These are phyloP conservation scores for Epichloe typhina DNA, from an alignment of 2,329 filamentous ascomycete species.

Conservation along the genomic window DNA sequence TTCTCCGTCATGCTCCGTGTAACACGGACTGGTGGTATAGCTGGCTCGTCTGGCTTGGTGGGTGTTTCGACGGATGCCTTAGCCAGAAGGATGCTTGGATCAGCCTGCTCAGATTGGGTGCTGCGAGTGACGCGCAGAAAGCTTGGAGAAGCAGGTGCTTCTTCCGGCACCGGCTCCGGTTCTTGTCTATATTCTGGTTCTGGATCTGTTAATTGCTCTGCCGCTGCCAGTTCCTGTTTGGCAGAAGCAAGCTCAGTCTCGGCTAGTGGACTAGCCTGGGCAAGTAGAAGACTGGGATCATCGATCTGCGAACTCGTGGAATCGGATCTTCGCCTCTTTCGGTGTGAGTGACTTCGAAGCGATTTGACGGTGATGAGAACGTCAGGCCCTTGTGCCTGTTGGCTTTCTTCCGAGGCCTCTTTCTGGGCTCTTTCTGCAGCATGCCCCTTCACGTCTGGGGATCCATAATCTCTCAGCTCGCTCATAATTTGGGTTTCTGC, in stretches of 20 bases:
- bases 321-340: conserved; percentile 12
- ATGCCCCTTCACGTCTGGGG: conserved; percentile 4
- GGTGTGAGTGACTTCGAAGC: conserved; percentile 17
- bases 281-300: conserved; percentile 19
- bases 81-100: conserved; percentile 16
- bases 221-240: background rate
- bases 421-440: background rate
- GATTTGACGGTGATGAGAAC: conserved; percentile 16
- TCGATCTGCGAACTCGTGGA: conserved; percentile 9
- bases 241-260: background rate
- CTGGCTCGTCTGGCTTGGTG: conserved; percentile 1
- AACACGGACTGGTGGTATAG: background rate
- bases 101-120: conserved; percentile 11
- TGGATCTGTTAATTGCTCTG: too few species aligned
- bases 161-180: background rate
- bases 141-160: background rate
- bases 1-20: conserved; percentile 15
- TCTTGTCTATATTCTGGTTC: background rate
- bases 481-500: conserved; percentile 13
- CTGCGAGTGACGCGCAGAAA: conserved; percentile 16
- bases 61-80: conserved; percentile 6
- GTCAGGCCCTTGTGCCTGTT: conserved; percentile 10
- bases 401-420: background rate
- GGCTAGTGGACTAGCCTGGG: conserved; percentile 6
- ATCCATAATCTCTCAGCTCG: conserved; percentile 8